These are phyloP conservation scores for Gastrodia elata DNA, from an alignment of 106 monocot genomes.

Conservation along the genomic window DNA sequence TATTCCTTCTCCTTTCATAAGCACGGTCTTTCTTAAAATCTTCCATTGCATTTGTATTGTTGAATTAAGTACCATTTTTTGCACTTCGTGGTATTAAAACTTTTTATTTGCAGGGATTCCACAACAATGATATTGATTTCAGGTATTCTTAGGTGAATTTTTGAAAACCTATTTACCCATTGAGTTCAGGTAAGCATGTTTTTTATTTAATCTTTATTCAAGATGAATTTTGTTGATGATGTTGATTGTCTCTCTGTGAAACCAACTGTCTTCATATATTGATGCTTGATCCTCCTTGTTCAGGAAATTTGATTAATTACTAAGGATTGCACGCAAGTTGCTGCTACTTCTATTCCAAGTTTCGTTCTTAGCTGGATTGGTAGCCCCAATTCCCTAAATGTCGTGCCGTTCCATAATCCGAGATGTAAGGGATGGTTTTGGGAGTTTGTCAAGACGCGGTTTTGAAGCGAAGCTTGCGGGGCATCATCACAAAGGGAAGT, in stretches of 20 bases:
- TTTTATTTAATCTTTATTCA: not conserved
- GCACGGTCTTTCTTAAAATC: not conserved
- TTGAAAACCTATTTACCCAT: not conserved
- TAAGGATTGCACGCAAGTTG: not conserved
- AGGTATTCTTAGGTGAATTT: not conserved
- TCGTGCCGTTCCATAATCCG: constrained; percentile 25
- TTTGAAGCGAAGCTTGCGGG: constrained; percentile 22
- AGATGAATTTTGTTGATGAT: not conserved
- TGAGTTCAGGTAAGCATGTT: not conserved
- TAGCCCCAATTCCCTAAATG: constrained; percentile 5
- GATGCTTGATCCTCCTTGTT: not conserved
- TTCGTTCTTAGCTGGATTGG: constrained; percentile 1
- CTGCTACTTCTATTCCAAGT: not conserved
- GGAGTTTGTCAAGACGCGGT: constrained; percentile 25
- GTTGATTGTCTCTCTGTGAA: not conserved
- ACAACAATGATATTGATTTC: no score
- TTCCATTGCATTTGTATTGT: not conserved
- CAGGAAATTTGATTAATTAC: constrained; percentile 2
- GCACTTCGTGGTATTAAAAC: not conserved
- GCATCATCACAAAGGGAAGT: constrained; percentile 20
- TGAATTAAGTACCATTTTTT: not conserved
- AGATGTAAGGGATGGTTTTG: constrained; percentile 30
- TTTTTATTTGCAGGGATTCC: not conserved
- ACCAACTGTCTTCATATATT: not conserved
- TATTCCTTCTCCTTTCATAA: not conserved